phyloP scores from a whole-genome alignment of 2,329 filamentous ascomycete genomes.

The Byssoonygena ceratinophila region DNA sequence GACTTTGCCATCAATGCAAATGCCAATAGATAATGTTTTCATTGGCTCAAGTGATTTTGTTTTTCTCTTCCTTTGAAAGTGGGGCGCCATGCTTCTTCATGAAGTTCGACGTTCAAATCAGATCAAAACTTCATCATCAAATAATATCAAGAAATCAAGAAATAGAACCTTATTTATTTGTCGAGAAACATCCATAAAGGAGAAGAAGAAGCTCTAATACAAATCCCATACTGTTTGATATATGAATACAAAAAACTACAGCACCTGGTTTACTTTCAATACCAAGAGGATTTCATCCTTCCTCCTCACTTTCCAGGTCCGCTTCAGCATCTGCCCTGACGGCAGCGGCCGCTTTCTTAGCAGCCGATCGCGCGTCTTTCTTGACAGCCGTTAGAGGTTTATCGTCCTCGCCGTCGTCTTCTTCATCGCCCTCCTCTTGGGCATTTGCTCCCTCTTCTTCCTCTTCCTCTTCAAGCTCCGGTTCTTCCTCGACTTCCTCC shows the following conservation, averaged over 20 bases:
- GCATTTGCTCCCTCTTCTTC: constrained; percentile 17
- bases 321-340: constrained; percentile 29
- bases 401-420: constrained; percentile 24
- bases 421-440: constrained; percentile 19
- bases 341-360: constrained; percentile 21
- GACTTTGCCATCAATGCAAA: not conserved
- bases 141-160: not conserved
- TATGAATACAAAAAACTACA: constrained; percentile 10
- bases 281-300: constrained; percentile 17
- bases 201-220: not conserved
- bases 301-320: constrained; percentile 28
- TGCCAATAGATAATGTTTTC: constrained; percentile 11
- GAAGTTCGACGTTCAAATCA: not conserved
- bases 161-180: not conserved
- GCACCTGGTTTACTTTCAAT: constrained; percentile 1
- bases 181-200: not conserved
- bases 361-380: not conserved
- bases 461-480: constrained; percentile 20
- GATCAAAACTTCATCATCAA: not conserved
- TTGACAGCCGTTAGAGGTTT: constrained; percentile 15
- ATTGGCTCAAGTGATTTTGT: constrained; percentile 11
- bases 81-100: not conserved
- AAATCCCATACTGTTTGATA: constrained; percentile 9
- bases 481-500: constrained; percentile 17
- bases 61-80: not conserved